Percentiles rank a stretch among this genome's conserved stretches.
Evolutionary conservation across 352 stramenopile species (phyloP).

Genomic region (Phytophthora cryptogea): DNA sequence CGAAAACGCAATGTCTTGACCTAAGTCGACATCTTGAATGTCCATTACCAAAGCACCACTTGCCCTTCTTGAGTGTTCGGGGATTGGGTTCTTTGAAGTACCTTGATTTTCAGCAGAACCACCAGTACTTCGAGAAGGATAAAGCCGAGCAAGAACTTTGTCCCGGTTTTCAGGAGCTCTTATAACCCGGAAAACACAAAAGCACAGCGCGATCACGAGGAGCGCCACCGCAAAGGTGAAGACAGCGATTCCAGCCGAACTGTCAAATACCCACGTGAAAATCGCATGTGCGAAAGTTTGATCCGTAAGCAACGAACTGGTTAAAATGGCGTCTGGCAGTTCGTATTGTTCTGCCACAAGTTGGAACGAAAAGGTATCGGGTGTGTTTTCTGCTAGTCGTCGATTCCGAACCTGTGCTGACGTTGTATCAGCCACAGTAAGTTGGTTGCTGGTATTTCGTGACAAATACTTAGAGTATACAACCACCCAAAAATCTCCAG

Average conservation of each 20-base stretch:
- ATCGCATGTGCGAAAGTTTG: constrained; percentile 53
- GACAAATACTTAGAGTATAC: constrained; percentile 67
- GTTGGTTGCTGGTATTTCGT: constrained; percentile 8
- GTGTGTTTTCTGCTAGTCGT: neutral
- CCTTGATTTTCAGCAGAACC: neutral
- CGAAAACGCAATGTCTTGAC: neutral
- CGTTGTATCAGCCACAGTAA: constrained; percentile 19
- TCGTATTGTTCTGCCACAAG: constrained; percentile 53
- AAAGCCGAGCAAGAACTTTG: constrained; percentile 34
- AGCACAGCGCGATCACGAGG: constrained; percentile 42
- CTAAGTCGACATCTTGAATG: constrained; percentile 5
- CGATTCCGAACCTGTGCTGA: constrained; percentile 4
- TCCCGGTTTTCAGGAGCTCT: constrained; percentile 74
- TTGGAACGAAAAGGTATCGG: constrained; percentile 30
- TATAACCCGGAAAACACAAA: constrained; percentile 60
- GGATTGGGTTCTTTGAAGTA: neutral
- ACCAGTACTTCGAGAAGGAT: constrained; percentile 8
- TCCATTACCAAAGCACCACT: constrained; percentile 29
- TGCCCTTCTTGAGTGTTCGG: neutral
- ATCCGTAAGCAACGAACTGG: constrained; percentile 43
- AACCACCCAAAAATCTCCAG: constrained; percentile 75
- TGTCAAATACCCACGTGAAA: constrained; percentile 55
- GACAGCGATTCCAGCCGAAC: constrained; percentile 48
- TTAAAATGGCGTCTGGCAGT: constrained; percentile 12
- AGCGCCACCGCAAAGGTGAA: constrained; percentile 50